Conservation (phyloP, 1,284 basidiomycete species). For the Puccinia sorghi region DNA sequence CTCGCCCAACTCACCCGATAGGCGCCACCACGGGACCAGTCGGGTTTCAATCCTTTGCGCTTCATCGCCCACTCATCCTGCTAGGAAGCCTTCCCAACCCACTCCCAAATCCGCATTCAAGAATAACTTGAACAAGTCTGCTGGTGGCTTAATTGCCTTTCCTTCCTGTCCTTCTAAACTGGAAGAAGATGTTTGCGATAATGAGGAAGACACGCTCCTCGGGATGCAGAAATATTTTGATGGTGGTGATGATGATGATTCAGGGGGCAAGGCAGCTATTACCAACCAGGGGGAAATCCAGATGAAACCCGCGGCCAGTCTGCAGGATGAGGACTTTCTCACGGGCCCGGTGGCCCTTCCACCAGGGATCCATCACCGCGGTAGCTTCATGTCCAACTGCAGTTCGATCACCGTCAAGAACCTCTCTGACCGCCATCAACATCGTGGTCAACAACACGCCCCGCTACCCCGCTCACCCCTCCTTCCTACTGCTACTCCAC, state of each 20-base stretch:
- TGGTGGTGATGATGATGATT: not conserved
- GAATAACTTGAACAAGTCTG: not conserved
- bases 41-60: conserved; percentile 28
- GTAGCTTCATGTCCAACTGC: conserved; percentile 20
- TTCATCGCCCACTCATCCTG: not conserved
- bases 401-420: conserved; percentile 14
- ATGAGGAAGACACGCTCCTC: not conserved
- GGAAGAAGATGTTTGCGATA: not conserved
- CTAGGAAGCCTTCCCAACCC: not conserved
- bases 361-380: not conserved
- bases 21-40: not conserved
- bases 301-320: not conserved
- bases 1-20: not conserved
- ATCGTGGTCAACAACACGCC: not conserved
- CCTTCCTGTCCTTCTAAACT: not conserved
- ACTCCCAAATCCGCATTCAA: not conserved
- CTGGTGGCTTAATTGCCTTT: conserved; percentile 6
- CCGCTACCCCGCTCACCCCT: not conserved
- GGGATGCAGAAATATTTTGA: not conserved
- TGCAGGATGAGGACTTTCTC: not conserved
- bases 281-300: not conserved
- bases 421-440: no score
- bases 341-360: not conserved
- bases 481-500: not conserved
- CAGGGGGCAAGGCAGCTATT: not conserved